Evolutionary conservation across 768 basidiomycete species (phyloP), one percentile per base, ranked within the genome.

Genomic region (Cystofilobasidium ferigula): DNA sequence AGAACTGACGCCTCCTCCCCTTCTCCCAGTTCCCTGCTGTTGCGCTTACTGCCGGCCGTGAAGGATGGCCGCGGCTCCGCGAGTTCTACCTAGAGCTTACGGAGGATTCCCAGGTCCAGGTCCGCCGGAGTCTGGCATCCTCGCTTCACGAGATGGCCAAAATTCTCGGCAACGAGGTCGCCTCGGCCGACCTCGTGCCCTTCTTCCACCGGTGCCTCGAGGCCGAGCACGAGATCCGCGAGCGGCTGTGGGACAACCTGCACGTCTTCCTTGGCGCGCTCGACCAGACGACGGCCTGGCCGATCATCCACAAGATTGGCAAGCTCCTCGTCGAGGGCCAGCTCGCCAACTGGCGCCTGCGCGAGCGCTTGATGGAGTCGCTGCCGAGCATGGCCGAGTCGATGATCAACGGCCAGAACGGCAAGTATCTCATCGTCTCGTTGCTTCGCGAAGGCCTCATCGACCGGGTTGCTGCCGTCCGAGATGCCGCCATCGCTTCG

Each of bases 21-120:
- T 84, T 89, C 48, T 87, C 20, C 86, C 73, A 95, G 77, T 87
- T 88, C 72, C 94, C 94, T 28, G 93, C 91, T 8, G 88, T 97
- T 10, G 83, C 85, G 4, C 80, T 91, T 7, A 87, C 91, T 0
- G 79, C 95, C 32, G 94, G 94, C 5, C 77, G 78, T 16, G 76
- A 77, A 0, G 82, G 88, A 53, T 98, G 94, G 94, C 70, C 71
- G 62, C 36, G 86, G 64, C 76, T 98, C 28, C 82, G 86, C 24
- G 80, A 81, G 4, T 77, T 83, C 51, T 93, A 93, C 77, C 75
- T 81, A 24, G 77, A 80, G 12, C 80, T 98, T 22, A 80, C 86
- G 32, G 76, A 79, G n/a, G 82, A 84, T 71, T 78, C 78, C 22
- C 80, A 81, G 10, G 74, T 79, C 45, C 85, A 86, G 67, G 85